Evolutionary conservation across 139 green algal genomes (phyloP), one percentile per base, ranked within the genome.

Genomic region (Micromonas commoda): DNA sequence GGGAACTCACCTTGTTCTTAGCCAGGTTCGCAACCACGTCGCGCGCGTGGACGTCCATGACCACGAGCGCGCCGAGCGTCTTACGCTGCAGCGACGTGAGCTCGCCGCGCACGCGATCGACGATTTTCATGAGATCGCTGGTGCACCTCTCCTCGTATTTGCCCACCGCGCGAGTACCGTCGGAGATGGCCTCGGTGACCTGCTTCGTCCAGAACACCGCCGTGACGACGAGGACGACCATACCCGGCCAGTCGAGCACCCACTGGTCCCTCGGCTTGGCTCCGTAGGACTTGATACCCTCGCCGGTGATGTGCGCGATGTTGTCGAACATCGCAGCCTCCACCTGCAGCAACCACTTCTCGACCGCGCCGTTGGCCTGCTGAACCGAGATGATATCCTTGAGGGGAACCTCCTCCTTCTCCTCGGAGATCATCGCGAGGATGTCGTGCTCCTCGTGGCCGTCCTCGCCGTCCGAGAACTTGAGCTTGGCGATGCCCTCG

Each of bases 61-160:
- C 81, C n/a, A 86, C 81, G 38, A 86, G 77, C 38, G 81, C 81
- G 26, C 57, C 61, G 33, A 86, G 82, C 21, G 89, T 94, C 81
- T 89, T 89, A 73, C 90, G 86, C 80, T 94, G 86, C 71, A 94
- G 81, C 81, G 90, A 92, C 77, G 79, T 88, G n/a, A 94, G 86
- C 78, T 91, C 78, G 24, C 90, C 90, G 0, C 90, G 77, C 53
- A 93, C 86, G 39, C 87, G 53, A 54, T 90, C 81, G 0, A 84
- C 79, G 33, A 83, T 79, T n/a, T 82, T 52, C 23, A 33, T 65
- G 33, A 82, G 71, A 80, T 95, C 82, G 24, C 81, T 60, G 9
- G 86, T 91, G 80, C 87, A 91, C 75, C 87, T 81, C 35, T 87
- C 81, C 76, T 38, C 70, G 80, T 87, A 87, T 72, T 81, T 73